phyloP scores from a whole-genome alignment of 306 rosid species.

The Alnus glutinosa region DNA sequence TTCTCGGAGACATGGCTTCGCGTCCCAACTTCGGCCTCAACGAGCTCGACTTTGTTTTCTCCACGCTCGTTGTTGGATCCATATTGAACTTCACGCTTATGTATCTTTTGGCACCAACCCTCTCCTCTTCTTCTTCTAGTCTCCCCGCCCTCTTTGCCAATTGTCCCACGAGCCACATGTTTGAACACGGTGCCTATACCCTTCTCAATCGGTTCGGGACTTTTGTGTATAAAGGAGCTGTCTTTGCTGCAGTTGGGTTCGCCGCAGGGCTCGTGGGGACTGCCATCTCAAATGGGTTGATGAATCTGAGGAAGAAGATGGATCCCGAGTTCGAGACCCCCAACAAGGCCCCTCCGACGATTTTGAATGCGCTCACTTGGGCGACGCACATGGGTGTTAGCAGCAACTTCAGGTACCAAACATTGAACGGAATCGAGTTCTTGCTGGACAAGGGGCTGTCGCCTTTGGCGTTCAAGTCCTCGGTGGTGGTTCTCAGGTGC shows the following conservation, averaged over 20 bases:
- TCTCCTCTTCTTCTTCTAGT: slow-evolving; percentile 44
- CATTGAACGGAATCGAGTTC: slow-evolving; percentile 73
- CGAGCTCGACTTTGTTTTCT: slow-evolving; percentile 95
- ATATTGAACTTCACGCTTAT: slow-evolving; percentile 87
- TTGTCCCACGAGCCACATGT: slow-evolving; percentile 91
- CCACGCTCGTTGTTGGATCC: slow-evolving; percentile 92
- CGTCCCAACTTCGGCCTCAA: slow-evolving; percentile 96
- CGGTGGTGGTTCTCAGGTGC: slow-evolving; percentile 72
- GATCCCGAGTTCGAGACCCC: slow-evolving; percentile 85
- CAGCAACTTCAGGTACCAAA: slow-evolving; percentile 88
- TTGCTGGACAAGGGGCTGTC: slow-evolving; percentile 67
- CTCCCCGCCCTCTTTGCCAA: slow-evolving; percentile 67
- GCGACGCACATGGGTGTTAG: slow-evolving; percentile 87
- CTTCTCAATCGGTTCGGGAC: slow-evolving; percentile 66
- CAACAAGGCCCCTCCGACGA: slow-evolving; percentile 78
- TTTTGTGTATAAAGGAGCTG: slow-evolving; percentile 66
- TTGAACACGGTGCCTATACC: slow-evolving; percentile 71
- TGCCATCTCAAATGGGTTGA: slow-evolving; percentile 75
- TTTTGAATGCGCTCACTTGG: slow-evolving; percentile 85
- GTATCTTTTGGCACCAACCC: slow-evolving; percentile 86
- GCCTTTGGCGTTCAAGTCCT: slow-evolving; percentile 74
- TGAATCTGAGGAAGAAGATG: slow-evolving; percentile 80
- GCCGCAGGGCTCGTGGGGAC: slow-evolving; percentile 86
- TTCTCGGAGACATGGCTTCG: slow-evolving; percentile 95
- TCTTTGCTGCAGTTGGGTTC: slow-evolving; percentile 78